Conservation (phyloP, 768 basidiomycete genomes). For the Galerina sulciceps region DNA sequence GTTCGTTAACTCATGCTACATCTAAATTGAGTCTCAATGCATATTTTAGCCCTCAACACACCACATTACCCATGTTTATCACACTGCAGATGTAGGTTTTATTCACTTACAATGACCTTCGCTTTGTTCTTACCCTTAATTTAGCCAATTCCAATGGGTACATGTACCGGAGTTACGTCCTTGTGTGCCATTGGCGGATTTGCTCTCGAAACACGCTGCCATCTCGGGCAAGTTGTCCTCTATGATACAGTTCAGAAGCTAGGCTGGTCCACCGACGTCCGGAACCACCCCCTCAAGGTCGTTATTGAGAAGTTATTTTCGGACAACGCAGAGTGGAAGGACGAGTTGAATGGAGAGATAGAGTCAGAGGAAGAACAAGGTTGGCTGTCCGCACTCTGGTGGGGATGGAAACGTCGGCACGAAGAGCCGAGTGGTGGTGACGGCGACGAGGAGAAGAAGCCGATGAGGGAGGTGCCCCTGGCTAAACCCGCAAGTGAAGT, state of each 20-base stretch:
- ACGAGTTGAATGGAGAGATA: slow-evolving; percentile 21
- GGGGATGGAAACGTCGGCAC: slow-evolving; percentile 25
- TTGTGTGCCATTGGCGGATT: slow-evolving; percentile 66
- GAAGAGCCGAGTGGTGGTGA: slow-evolving; percentile 12
- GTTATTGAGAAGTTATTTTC: slow-evolving; percentile 55
- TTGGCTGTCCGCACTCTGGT: slow-evolving; percentile 13
- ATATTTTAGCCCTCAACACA: slow-evolving; percentile 61
- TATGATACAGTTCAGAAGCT: slow-evolving; percentile 87
- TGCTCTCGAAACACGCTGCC: slow-evolving; percentile 88
- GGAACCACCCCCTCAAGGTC: slow-evolving; percentile 72
- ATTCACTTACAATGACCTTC: background rate
- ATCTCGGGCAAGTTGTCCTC: slow-evolving; percentile 78
- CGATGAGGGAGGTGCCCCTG: slow-evolving; percentile 23
- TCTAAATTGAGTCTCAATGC: background rate
- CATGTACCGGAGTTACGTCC: slow-evolving; percentile 72
- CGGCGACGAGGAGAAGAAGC: slow-evolving; percentile 14
- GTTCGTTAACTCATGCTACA: slow-evolving; percentile 22
- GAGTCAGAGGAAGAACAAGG: slow-evolving; percentile 12
- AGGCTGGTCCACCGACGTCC: slow-evolving; percentile 77
- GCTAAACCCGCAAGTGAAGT: slow-evolving; percentile 44
- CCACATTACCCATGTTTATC: slow-evolving; percentile 87
- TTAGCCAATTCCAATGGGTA: slow-evolving; percentile 86
- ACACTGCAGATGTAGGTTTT: slow-evolving; percentile 76
- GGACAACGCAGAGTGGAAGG: slow-evolving; percentile 27
- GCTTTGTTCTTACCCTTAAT: background rate